Evolutionary conservation across 176 grass and related monocot species (phyloP), one percentile per base, ranked within the genome.

Genomic region (Carex scoparia): DNA sequence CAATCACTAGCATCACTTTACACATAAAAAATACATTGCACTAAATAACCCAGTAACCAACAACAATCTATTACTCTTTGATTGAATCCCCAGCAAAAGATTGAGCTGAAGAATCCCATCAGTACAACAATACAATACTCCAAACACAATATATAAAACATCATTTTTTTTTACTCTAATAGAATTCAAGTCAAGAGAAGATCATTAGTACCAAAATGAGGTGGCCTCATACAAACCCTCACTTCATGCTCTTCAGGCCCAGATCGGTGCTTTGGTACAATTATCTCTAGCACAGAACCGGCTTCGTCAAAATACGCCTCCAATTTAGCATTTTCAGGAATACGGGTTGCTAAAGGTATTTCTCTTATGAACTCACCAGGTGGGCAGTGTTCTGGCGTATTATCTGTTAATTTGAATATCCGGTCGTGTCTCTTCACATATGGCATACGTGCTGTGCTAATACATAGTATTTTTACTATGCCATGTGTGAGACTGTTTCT

Each of bases 171-270:
- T 75, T 35, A 18, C 48, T 78, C 80, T 82, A 89, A 16, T 31
- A 84, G 38, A 65, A 60, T 65, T 85, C 71, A 91, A 71, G 96
- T 92, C 86, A 95, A 85, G 57, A 95, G 86, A 33, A 99, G 93
- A 85, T 92, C 88, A 53, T 92, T 92, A 84, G 79, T 83, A 64
- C 90, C 91, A 23, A 92, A 88, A 84, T 94, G 93, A 89, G 93
- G 95, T 73, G 95, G 93, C 48, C 96, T 93, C 88, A 95, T 88
- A 63, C 91, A 99, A 44, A 99, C 91, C 48, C 85, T 90, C 37
- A 99, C 96, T 89, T 99, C 96, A 69, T 99, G 96, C 71, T 99
- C 96, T 88, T 99, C 96, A 1, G 93, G 91, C 2, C 88, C 96
- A 42, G 88, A 86, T 32, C 90, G 88, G 42, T 78, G 79, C 72